Base-by-base conservation (phyloP, 164 flowering plant species). In the Magnolia changhungtana region DNA sequence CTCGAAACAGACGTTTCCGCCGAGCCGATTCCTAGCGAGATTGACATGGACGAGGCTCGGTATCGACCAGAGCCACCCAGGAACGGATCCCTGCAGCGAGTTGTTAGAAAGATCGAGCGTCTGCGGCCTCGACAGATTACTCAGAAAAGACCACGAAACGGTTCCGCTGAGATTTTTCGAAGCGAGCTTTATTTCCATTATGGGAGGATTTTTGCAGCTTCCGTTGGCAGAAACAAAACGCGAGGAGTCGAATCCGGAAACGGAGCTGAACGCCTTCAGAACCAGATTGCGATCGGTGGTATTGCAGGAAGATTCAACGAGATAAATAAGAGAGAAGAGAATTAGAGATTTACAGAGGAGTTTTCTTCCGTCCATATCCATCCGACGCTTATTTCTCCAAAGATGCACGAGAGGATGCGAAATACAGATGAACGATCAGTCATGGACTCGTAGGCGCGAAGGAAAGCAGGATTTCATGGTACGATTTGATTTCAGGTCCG, bases 21-120 rank as follows among this genome's bases (percentile, higher is more conserved):
- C 98, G 19, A 95, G 81, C 45, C 74, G 80, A 80, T 93, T 95
- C 71, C 61, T 58, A 14, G 99, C 84, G 29, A 95, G 89, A 81
- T 93, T 87, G 76, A 95, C 84, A 8, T 82, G 27, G 18, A 77
- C 73, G 6, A 95, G 77, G 58, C 76, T 81, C 0, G 82, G 85
- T 23, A 82, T 72, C n/a, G 83, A 82, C 92, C 91, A 91, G 20
- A 95, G 73, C 79, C 87, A 75, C n/a, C 83, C 76, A 0, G 97
- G 95, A 58, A 93, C 75, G 31, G 83, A 84, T 61, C 99, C 99
- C 55, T 82, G 29, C 1, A 95, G 83, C 1, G 82, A 86, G 67
- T 95, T 95, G 58, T 72, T 50, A 65, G 99, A 95, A 75, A 95
- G 90, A 80, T 95, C 96, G 29, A 95, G 65, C n/a, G 69, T 29